Base-by-base conservation (phyloP, 805 yeast genomes). In the Wickerhamomyces chambardii region DNA sequence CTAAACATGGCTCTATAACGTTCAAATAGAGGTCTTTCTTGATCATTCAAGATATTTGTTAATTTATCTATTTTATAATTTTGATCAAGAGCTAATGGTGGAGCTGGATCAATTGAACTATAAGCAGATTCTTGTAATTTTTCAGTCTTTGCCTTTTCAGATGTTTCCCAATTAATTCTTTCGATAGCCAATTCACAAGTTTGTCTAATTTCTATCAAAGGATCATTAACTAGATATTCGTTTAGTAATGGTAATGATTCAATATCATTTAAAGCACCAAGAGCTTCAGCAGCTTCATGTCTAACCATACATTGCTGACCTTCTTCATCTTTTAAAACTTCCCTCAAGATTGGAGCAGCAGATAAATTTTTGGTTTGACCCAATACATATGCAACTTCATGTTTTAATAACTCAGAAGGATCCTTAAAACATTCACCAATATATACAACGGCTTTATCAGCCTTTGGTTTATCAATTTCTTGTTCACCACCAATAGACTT, bases 1-100 rank as follows among this genome's bases (percentile, higher is more conserved):
- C 98, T 75, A 70, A 92, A 92, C 98, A 92, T 92, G 43, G 97
- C 98, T 62, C 98, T 75, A 65, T 92, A 92, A 61, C 98, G 78
- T 62, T 87, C 89, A 56, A 92, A 92, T 46, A 92, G 69, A 14
- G 97, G 84, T 50, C 70, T 70, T 1, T 60, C 56, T 57, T 84
- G 89, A 58, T 86, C 82, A 55, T 84, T 86, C 52, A 92, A 70
- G 38, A 84, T 70, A 24, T 51, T 50, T 52, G 78, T 73, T 48
- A 92, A 70, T 51, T 78, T 77, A 15, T 68, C 77, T 32, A 90
- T 68, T 51, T 78, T 73, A 47, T 74, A 74, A 15, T 68, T 66
- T 32, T 66, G 64, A 34, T 68, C 70, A 31, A 77, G 53, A n/a
- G 95, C 79, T 57, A 92, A 63, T 8, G 99, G 97, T 36, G 99